A percentile compares a stretch with the other conserved stretches of the same genome.
Evolutionary conservation across 2,329 filamentous ascomycete species (phyloP).

Genomic region (Diatrype stigma): DNA sequence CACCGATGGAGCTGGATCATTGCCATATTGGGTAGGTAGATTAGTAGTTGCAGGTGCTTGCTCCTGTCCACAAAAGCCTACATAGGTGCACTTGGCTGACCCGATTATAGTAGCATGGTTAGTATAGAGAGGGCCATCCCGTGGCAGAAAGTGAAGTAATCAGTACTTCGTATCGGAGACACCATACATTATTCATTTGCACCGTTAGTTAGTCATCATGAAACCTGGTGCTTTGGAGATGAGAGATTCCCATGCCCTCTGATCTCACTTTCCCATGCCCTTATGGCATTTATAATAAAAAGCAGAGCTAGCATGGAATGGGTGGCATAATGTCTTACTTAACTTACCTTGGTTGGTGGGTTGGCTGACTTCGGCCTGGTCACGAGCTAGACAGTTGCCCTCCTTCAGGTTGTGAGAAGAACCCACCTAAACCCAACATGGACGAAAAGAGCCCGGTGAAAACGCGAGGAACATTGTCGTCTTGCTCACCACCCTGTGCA

Average conservation of each 20-base stretch:
- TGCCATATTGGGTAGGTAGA: too few relatives aligned
- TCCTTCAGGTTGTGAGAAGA: neutral
- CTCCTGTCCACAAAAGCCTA: too few relatives aligned
- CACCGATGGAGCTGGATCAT: too few relatives aligned
- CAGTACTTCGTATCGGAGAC: slow-evolving; percentile 3
- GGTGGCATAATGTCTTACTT: slow-evolving; percentile 1
- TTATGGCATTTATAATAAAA: neutral
- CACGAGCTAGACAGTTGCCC: neutral
- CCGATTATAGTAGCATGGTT: too few relatives aligned
- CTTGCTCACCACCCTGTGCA: slow-evolving; percentile 7
- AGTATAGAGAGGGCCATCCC: neutral
- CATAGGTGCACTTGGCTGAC: too few relatives aligned
- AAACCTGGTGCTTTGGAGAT: neutral
- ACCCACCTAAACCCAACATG: neutral
- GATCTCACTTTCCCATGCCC: neutral
- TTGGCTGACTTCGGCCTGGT: neutral
- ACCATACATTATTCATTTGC: slow-evolving; percentile 5
- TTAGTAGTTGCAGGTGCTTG: too few relatives aligned
- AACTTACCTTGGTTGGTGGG: neutral
- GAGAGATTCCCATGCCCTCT: neutral
- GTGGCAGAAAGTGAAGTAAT: neutral
- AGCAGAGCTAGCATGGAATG: neutral
- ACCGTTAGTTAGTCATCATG: neutral
- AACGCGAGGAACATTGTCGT: neutral
- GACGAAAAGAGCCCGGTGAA: neutral